Evolutionary conservation across 2,329 filamentous ascomycete species (phyloP).

Genomic region (Apiospora malaysiana): DNA sequence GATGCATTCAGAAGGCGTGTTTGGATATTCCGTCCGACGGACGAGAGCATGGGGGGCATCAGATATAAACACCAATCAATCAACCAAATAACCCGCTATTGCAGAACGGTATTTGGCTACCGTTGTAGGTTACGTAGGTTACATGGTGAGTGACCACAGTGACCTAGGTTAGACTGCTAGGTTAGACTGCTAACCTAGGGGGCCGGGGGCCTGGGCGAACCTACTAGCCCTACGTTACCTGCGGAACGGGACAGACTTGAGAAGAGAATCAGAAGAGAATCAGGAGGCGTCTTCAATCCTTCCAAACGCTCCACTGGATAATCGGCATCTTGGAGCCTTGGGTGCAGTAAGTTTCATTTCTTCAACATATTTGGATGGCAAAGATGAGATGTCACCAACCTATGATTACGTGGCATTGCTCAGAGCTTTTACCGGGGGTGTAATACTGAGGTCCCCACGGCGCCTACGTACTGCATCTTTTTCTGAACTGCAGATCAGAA

Average conservation of each 20-base stretch:
- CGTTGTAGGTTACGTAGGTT: background rate
- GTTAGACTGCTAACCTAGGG: too few species aligned
- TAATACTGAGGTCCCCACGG: background rate
- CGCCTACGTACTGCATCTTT: background rate
- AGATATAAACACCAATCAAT: background rate
- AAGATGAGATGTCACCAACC: background rate
- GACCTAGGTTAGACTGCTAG: background rate
- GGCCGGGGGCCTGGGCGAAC: too few species aligned
- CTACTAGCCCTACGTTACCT: background rate
- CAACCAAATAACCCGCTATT: too few species aligned
- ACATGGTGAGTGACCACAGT: background rate
- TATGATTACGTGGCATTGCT: conserved; percentile 14
- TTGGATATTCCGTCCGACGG: background rate
- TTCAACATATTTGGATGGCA: background rate
- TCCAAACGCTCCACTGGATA: conserved; percentile 1
- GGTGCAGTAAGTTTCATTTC: conserved; percentile 7
- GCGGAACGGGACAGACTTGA: background rate
- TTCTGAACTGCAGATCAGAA: background rate
- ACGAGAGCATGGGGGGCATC: background rate
- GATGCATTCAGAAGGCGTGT: background rate
- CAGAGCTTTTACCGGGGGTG: background rate
- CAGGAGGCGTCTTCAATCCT: background rate
- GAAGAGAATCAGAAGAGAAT: too few species aligned
- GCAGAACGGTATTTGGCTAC: background rate
- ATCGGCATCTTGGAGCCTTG: conserved; percentile 4